Evolutionary conservation across 768 basidiomycete species (phyloP), one percentile per base, ranked within the genome.

Genomic region (Cystofilobasidium capitatum): DNA sequence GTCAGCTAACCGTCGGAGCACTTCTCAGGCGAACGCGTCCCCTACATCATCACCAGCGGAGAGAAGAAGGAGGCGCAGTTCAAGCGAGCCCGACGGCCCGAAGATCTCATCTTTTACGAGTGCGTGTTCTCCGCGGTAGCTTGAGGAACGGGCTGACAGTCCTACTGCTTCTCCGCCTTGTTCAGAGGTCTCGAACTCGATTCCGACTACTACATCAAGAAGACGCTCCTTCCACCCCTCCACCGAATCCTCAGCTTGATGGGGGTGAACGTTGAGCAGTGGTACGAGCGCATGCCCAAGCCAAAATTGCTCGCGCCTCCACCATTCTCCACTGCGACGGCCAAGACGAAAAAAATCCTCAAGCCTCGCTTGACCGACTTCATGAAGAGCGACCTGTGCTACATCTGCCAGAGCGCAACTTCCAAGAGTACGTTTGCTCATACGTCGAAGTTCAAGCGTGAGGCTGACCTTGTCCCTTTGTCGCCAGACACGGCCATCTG

Each of bases 181-280:
- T 33, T 12, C 61, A 89, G 88, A 45, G 82, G 86, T 69, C 78
- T 84, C 54, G 84, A 84, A 24, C 82, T 97, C n/a, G 93, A 99
- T 72, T 86, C 86, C 6, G 75, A 81, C 14, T 96, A 97, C 76
- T 98, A 99, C 76, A 93, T 99, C 72, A 82, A 83, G 0, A 81
- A 83, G 54, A 85, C 92, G 20, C 81, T 98, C 55, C 90, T 98
- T 51, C 91, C 90, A 12, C 91, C 94, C 0, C 75, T 99, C 70
- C 88, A 89, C 67, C 83, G 96, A 55, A 83, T 99, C 54, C 90
- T 98, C 80, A 91, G 87, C 71, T 83, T 98, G 29, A 81, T 93
- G 39, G 93, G 94, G 20, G 91, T 87, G 12, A 88, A 96, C 74
- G 86, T 94, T 33, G 82, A 82, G 62, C 79, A 81, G 49, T 98